phyloP scores from a whole-genome alignment of 331 rosid species.

The Acacia pycnantha region DNA sequence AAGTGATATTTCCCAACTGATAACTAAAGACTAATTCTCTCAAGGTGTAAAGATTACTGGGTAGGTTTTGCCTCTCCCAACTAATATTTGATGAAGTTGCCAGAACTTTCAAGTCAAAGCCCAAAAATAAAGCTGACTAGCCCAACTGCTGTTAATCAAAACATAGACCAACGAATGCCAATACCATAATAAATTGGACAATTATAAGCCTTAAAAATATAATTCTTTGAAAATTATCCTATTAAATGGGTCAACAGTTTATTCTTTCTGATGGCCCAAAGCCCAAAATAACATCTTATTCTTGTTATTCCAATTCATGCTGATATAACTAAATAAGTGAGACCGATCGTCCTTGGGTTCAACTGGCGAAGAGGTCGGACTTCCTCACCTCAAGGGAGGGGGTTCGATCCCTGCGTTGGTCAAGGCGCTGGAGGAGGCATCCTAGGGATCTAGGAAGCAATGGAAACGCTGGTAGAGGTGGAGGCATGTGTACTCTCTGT shows the following conservation, averaged over 20 bases:
- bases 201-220: neutral
- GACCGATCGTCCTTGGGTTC: no score
- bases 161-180: neutral
- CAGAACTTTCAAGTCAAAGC: neutral
- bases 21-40: no score
- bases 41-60: accelerated
- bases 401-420: no score
- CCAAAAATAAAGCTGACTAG: neutral
- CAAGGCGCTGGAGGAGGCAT: no score
- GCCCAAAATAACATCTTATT: no score
- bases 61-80: no score
- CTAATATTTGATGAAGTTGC: neutral
- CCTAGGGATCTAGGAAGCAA: no score
- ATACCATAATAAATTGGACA: neutral
- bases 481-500: no score
- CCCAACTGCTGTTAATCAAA: neutral
- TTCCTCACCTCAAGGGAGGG: no score
- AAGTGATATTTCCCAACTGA: accelerated
- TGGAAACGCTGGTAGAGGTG: no score
- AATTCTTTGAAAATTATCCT: neutral
- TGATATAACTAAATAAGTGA: no score
- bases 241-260: neutral
- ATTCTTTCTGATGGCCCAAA: neutral
- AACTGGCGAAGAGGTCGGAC: no score
- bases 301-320: neutral